Base-by-base conservation (phyloP, 2,329 filamentous ascomycete species). In the Alternaria brassicae region DNA sequence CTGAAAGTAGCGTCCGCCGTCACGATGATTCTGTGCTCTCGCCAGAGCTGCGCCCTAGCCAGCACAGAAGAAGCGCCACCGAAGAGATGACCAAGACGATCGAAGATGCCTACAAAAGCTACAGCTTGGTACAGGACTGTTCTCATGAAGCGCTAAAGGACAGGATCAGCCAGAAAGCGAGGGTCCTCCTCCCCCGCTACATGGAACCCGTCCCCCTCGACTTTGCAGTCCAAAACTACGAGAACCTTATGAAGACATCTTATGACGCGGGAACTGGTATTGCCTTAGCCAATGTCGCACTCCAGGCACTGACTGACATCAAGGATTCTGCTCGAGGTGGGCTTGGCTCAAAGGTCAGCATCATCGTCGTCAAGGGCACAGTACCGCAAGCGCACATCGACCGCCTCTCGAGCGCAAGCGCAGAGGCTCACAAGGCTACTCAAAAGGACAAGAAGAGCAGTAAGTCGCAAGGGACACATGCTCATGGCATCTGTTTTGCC, bases 181-280 rank as follows among this genome's bases (percentile, higher is more conserved):
- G 52, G 59, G 51, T 56, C 15, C n/a, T 62, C 0, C 56, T 62
- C 49, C 44, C 39, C 17, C 37, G 21, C 8, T 56, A 53, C 2
- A 62, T 59, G 25, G 60, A 62, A 25, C 53, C 60, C 37, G 37
- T 62, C 36, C 60, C 56, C 12, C 52, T 62, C 21, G 6, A 47
- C 21, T 62, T 62, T n/a, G 56, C 41, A 1, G 44, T 62, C 41
- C 2, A 59, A 5, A 62, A 62, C 37, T 62, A 62, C 48, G 23
- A 56, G 45, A 62, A 21, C 41, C 51, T 62, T 1, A 62, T 62
- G 10, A 50, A n/a, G 17, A 62, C 30, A 34, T 62, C 28, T 0
- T 62, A 56, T 12, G 23, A 59, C 7, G 52, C 56, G n/a, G 27
- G 60, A 5, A 58, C 54, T 2, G 7, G 58, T 17, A 61, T 61